These are phyloP conservation scores for Colletotrichum navitas DNA, from an alignment of 2,329 filamentous ascomycete genomes.

Conservation along the genomic window DNA sequence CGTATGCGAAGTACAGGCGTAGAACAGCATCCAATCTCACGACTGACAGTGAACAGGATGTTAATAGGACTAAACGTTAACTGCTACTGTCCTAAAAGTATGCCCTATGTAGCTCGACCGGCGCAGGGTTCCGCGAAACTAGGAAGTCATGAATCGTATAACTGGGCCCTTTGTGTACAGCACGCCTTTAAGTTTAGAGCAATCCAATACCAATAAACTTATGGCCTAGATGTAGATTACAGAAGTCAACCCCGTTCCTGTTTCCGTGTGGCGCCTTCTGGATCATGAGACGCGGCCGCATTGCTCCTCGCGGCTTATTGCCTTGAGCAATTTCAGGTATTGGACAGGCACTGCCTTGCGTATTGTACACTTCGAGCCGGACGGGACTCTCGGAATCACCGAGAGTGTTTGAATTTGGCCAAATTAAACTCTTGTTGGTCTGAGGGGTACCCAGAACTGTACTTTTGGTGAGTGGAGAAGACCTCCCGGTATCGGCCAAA, in stretches of 20 bases:
- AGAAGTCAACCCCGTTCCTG: slow-evolving; percentile 2
- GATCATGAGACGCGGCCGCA: slow-evolving; percentile 4
- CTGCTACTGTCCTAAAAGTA: background rate
- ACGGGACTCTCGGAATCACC: background rate
- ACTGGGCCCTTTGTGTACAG: background rate
- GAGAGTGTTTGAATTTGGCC: background rate
- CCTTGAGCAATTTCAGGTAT: background rate
- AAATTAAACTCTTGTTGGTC: background rate
- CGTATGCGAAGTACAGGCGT: too few relatives aligned
- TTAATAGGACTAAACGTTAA: background rate
- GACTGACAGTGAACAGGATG: background rate
- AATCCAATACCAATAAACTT: background rate
- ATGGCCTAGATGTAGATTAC: background rate
- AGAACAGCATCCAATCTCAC: background rate
- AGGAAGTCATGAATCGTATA: too few relatives aligned
- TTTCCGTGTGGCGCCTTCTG: background rate
- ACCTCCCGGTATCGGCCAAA: too few relatives aligned
- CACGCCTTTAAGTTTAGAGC: background rate
- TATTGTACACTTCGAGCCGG: background rate
- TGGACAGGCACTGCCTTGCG: slow-evolving; percentile 1
- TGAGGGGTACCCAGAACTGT: slow-evolving; percentile 3
- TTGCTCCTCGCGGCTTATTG: background rate
- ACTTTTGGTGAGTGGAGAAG: background rate
- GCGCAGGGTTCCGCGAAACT: background rate
- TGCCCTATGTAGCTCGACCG: slow-evolving; percentile 10